These are phyloP conservation scores for Solanum pennellii DNA, from an alignment of 257 asterid genomes.

Conservation along the genomic window DNA sequence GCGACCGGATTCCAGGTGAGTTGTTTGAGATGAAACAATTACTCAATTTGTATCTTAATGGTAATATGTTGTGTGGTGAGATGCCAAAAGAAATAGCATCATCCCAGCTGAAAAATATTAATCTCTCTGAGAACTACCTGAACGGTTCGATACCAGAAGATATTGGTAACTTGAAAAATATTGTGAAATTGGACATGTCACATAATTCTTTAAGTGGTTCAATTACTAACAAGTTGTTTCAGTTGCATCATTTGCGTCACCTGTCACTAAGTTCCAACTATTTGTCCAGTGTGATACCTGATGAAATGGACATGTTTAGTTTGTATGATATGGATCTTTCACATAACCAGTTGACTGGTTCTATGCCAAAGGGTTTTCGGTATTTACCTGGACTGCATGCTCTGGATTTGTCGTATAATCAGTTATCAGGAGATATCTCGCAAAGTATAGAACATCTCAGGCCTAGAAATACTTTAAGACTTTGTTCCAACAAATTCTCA, in stretches of 20 bases:
- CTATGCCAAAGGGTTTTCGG: neutral
- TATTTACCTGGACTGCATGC: neutral
- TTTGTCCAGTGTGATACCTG: conserved; percentile 21
- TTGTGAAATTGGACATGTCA: conserved; percentile 11
- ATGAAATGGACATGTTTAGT: neutral
- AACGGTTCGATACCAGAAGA: conserved; percentile 20
- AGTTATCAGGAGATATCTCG: conserved; percentile 11
- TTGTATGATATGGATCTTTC: conserved; percentile 9
- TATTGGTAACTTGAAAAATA: conserved; percentile 7
- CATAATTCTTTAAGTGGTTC: conserved; percentile 15
- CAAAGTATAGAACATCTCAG: conserved; percentile 1
- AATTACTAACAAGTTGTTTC: conserved; percentile 10
- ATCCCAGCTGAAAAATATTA: neutral
- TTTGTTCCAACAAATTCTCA: conserved; percentile 13
- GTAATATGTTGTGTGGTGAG: conserved; percentile 13
- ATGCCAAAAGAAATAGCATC: conserved; percentile 3
- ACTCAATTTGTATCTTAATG: neutral
- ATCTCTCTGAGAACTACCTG: conserved; percentile 17
- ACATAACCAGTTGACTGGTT: conserved; percentile 16
- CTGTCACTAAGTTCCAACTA: conserved; percentile 10
- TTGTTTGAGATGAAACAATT: conserved; percentile 9
- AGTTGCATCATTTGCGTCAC: neutral
- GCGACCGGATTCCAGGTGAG: conserved; percentile 16
- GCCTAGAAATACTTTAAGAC: neutral
- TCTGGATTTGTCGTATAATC: conserved; percentile 26